Evolutionary conservation across 163 green algal species (phyloP).

Genomic region (Scenedesmus sp.): DNA sequence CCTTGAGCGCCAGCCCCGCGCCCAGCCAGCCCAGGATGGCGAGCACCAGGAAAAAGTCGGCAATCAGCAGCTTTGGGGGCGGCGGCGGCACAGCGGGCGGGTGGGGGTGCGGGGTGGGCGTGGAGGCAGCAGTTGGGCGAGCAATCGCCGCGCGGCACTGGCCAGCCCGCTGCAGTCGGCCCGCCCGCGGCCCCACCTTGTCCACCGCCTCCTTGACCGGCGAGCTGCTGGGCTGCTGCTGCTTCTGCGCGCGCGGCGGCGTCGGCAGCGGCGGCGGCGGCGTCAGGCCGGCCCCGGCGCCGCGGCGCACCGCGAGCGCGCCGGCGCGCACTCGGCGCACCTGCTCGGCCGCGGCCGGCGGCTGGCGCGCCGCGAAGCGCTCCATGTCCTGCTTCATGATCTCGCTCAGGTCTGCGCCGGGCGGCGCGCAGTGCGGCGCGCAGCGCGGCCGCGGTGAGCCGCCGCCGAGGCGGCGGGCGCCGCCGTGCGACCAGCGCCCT

Average conservation of each 20-base stretch:
- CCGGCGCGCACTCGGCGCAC: no score
- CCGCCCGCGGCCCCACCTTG: constrained; percentile 48
- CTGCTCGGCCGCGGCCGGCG: neutral
- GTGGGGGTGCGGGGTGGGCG: no score
- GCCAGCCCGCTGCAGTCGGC: neutral
- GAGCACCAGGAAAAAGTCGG: constrained; percentile 91
- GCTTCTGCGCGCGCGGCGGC: neutral
- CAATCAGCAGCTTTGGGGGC: constrained; percentile 90
- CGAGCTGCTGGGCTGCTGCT: constrained; percentile 12
- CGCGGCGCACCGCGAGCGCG: no score
- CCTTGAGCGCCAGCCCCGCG: constrained; percentile 65
- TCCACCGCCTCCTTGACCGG: constrained; percentile 67
- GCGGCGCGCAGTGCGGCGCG: neutral
- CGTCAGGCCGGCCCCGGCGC: no score
- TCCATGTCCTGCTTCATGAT: constrained; percentile 58
- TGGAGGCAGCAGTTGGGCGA: neutral
- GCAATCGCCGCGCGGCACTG: no score
- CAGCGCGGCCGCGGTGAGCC: no score
- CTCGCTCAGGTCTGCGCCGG: constrained; percentile 43
- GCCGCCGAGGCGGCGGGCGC: neutral
- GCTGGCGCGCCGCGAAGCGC: constrained; percentile 42
- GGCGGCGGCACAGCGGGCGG: no score
- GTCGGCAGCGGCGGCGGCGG: no score
- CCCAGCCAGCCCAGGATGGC: constrained; percentile 77
- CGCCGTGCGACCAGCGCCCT: neutral